A percentile compares a stretch with the other conserved stretches of the same genome.
These are phyloP conservation scores for Ormosia semicastrata DNA, from an alignment of 306 rosid species.

Conservation along the genomic window DNA sequence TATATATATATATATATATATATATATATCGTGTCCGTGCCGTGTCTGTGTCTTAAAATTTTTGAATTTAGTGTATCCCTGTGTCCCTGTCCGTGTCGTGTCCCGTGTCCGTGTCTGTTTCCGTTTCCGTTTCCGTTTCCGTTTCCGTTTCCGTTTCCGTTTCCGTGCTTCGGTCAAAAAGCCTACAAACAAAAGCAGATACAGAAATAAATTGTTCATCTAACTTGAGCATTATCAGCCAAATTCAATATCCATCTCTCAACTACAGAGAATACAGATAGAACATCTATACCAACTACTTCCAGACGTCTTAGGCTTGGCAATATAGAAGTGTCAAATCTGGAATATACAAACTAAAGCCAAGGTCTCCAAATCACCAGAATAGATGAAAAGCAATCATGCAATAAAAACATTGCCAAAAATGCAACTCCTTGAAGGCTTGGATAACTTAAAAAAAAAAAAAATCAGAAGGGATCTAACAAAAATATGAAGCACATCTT, in stretches of 20 bases:
- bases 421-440: constrained; percentile 17
- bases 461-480: constrained; percentile 13
- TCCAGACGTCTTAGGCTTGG: background rate
- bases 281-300: constrained; percentile 17
- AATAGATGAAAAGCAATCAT: constrained; percentile 29
- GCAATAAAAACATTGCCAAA: constrained; percentile 7
- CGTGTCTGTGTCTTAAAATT: too few relatives aligned
- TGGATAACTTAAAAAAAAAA: background rate
- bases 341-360: constrained; percentile 9
- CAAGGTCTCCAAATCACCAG: constrained; percentile 5
- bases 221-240: background rate
- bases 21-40: too few relatives aligned
- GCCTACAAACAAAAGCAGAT: background rate
- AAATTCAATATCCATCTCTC: constrained; percentile 12
- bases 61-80: too few relatives aligned
- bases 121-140: too few relatives aligned
- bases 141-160: too few relatives aligned
- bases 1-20: too few relatives aligned
- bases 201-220: constrained; percentile 7
- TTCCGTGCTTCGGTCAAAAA: too few relatives aligned
- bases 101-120: too few relatives aligned
- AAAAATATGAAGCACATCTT: constrained; percentile 33
- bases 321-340: background rate
- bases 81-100: too few relatives aligned
- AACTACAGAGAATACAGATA: constrained; percentile 18